Percentiles rank a stretch among this genome's conserved stretches.
Conservation (phyloP, 78 protist species). For the Pelomyxa schiedti region DNA sequence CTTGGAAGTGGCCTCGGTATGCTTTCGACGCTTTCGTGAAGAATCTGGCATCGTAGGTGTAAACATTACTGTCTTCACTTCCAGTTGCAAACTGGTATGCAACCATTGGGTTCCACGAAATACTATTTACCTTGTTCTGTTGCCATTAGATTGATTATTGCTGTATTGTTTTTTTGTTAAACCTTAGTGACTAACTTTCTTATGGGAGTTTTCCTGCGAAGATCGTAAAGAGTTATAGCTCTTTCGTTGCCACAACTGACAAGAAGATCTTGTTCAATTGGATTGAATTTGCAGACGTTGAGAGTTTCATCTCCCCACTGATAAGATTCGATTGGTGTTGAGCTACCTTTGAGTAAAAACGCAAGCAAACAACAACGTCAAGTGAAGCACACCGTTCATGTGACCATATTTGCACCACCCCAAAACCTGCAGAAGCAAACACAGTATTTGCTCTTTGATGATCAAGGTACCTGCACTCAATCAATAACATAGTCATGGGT, state of each 20-base stretch:
- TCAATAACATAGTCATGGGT: conserved; percentile 10
- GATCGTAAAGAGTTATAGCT: conserved; percentile 71
- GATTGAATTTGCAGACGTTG: conserved; percentile 63
- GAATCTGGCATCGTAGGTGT: conserved; percentile 88
- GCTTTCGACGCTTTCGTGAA: conserved; percentile 61
- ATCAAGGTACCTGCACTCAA: conserved; percentile 32
- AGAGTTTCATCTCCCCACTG: conserved; percentile 78
- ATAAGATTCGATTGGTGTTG: conserved; percentile 53
- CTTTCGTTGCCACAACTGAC: conserved; percentile 66
- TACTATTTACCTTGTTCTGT: conserved; percentile 34
- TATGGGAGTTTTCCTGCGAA: conserved; percentile 39
- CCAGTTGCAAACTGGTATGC: conserved; percentile 69
- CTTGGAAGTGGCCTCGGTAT: conserved; percentile 78
- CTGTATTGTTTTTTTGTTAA: too few species aligned
- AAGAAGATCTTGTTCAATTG: conserved; percentile 57
- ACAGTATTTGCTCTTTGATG: neutral
- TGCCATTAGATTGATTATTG: too few species aligned
- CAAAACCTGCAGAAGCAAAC: conserved; percentile 56
- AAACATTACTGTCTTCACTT: conserved; percentile 83
- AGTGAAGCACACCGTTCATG: neutral
- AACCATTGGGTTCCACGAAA: conserved; percentile 86
- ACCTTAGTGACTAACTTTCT: conserved; percentile 56
- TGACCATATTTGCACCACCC: conserved; percentile 20
- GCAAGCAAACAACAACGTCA: neutral
- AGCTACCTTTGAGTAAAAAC: too few species aligned